phyloP scores from a whole-genome alignment of 176 grass and related monocot genomes.

The Oryza nivara region DNA sequence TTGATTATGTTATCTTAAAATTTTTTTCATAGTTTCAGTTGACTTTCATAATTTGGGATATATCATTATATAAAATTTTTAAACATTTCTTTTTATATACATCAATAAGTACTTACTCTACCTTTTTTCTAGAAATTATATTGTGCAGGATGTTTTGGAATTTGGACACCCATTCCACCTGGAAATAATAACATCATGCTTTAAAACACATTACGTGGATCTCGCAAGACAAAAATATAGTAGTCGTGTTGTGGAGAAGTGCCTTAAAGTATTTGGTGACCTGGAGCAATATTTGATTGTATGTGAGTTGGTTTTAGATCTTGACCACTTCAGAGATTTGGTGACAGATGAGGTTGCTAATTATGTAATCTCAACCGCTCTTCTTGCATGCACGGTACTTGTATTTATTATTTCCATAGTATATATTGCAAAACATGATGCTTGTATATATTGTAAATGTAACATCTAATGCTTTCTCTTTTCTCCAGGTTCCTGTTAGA shows the following conservation, averaged over 20 bases:
- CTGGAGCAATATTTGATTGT: conserved; percentile 8
- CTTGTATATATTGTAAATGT: neutral
- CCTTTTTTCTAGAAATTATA: conserved; percentile 50
- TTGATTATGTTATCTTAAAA: neutral
- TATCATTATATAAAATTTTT: no score
- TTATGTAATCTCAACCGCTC: conserved; percentile 57
- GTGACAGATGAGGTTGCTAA: conserved; percentile 56
- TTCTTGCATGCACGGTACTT: conserved; percentile 37
- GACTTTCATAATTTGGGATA: no score
- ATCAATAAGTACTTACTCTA: neutral
- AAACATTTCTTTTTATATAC: no score
- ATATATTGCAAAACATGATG: neutral
- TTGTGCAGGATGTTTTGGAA: conserved; percentile 54
- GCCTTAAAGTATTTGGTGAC: conserved; percentile 39
- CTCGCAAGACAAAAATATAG: conserved; percentile 57
- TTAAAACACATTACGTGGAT: conserved; percentile 43
- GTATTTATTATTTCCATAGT: neutral
- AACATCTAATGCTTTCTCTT: neutral
- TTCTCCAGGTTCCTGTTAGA: conserved; percentile 15
- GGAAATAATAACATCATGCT: conserved; percentile 30
- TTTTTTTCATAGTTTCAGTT: neutral
- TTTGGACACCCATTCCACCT: neutral
- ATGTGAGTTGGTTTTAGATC: conserved; percentile 43
- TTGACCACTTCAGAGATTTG: conserved; percentile 42
- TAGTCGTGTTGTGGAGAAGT: conserved; percentile 67